Evolutionary conservation across 2,329 filamentous ascomycete species (phyloP), one percentile per base, ranked within the genome.

Genomic region (Hypoxylon sp.): DNA sequence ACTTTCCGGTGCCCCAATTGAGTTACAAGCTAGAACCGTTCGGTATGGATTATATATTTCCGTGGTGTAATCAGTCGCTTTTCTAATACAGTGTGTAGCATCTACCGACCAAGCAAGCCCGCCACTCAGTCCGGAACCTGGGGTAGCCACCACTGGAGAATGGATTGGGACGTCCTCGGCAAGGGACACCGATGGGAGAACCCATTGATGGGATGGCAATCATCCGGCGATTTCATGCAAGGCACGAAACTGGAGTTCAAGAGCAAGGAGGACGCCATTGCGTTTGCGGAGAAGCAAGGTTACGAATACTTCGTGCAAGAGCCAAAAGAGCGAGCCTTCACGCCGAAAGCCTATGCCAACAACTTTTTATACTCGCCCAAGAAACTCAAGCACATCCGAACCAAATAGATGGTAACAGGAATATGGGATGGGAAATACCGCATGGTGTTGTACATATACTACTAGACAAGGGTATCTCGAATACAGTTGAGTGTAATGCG

Each of bases 221-320:
- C 95, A 24, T 97, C 94, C 17, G 95, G 88, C 62, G 96, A 99
- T 81, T 90, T 89, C 79, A 96, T 99, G 94, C 94, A 99, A 81
- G 95, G 94, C 77, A 97, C 94, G 53, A 89, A 94, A 79, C 82
- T 99, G 76, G 91, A 91, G 81, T 99, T 99, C 87, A 92, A 92
- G 81, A 87, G 86, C 76, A 98, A 97, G 86, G 94, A 98, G 80
- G 95, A 97, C 75, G 96, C 96, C 72, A 95, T 99, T 77, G 85
- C 87, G 65, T 99, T 99, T 78, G 96, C 97, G 24, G 92, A 98
- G 84, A 99, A 98, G 88, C 96, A 99, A 82, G 96, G 97, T 37
- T 99, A 99, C 80, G 95, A 99, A 80, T 99, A 97, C 83, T 98
- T 96, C 80, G 94, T 99, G 24, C 96, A 98, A 85, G 96, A 98